phyloP scores from a whole-genome alignment of 192 early-diverging fungal genomes.

The Linderina pennispora region DNA sequence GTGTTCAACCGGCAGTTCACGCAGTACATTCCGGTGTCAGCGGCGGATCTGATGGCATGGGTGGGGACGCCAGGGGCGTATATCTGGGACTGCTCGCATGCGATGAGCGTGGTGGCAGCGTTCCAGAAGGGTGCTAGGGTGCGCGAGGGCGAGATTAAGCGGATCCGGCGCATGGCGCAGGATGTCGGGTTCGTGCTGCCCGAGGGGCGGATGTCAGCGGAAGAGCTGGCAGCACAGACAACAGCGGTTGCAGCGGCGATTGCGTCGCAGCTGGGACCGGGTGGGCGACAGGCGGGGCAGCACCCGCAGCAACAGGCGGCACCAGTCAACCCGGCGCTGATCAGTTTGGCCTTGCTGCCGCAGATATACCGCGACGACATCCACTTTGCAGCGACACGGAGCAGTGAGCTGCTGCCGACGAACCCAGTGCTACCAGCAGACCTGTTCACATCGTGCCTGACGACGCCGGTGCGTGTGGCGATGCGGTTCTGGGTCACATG shows the following conservation, averaged over 20 bases:
- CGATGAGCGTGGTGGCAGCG: constrained; percentile 83
- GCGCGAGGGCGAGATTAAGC: constrained; percentile 65
- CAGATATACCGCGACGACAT: constrained; percentile 67
- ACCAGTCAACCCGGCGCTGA: constrained; percentile 17
- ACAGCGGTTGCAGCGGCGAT: constrained; percentile 16
- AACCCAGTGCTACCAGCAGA: constrained; percentile 94
- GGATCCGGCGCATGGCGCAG: constrained; percentile 34
- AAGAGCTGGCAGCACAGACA: constrained; percentile 12
- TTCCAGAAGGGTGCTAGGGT: constrained; percentile 87
- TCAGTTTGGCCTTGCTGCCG: constrained; percentile 41
- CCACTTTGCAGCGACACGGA: constrained; percentile 86
- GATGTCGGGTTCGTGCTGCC: constrained; percentile 31
- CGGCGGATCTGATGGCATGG: constrained; percentile 90
- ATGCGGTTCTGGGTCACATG: constrained; percentile 86
- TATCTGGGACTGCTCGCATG: constrained; percentile 94
- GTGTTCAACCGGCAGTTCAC: constrained; percentile 97
- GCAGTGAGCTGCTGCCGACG: constrained; percentile 83
- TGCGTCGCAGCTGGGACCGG: constrained; percentile 8
- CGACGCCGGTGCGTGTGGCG: constrained; percentile 92
- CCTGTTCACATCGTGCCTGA: constrained; percentile 93
- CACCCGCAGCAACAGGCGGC: constrained; percentile 4
- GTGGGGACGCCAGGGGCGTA: constrained; percentile 93
- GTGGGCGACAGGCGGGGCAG: constrained; percentile 3
- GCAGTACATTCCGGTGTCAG: constrained; percentile 94
- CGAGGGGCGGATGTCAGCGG: constrained; percentile 5